Percentiles rank a stretch among this genome's conserved stretches.
These are phyloP conservation scores for Ganoderma lingzhi DNA, from an alignment of 1,284 basidiomycete genomes.

Conservation along the genomic window DNA sequence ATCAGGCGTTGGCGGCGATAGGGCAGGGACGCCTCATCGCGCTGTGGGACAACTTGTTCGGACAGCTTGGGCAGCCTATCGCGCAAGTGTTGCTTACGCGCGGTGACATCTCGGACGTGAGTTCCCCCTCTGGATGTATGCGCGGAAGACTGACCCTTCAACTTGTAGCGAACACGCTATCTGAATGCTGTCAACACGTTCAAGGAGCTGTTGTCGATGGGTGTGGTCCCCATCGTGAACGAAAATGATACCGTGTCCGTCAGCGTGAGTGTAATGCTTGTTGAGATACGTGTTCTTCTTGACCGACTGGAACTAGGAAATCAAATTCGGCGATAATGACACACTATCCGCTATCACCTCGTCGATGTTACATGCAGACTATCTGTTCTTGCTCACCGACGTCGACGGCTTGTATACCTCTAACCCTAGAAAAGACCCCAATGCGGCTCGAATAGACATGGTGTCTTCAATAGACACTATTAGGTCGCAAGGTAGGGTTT, in stretches of 20 bases:
- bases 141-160: neutral
- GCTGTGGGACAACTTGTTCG: conserved; percentile 96
- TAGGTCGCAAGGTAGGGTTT: conserved; percentile 74
- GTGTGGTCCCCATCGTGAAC: conserved; percentile 94
- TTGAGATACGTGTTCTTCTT: neutral
- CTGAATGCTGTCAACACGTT: conserved; percentile 95
- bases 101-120: conserved; percentile 95
- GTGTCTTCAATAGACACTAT: conserved; percentile 88
- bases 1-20: conserved; percentile 89
- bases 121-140: conserved; percentile 41
- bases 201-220: conserved; percentile 87
- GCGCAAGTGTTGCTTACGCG: conserved; percentile 95
- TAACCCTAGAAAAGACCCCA: conserved; percentile 91
- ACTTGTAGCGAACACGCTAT: conserved; percentile 84
- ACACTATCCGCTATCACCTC: conserved; percentile 97
- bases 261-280: conserved; percentile 65
- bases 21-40: conserved; percentile 97
- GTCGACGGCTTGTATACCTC: conserved; percentile 97
- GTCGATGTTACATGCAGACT: conserved; percentile 97
- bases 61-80: conserved; percentile 92
- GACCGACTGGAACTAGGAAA: conserved; percentile 70
- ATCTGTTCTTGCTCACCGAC: conserved; percentile 95
- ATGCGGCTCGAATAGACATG: conserved; percentile 82
- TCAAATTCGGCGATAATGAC: conserved; percentile 99
- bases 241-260: conserved; percentile 98